Base-by-base conservation (phyloP, 352 stramenopile species). In the Phytophthora litchii region DNA sequence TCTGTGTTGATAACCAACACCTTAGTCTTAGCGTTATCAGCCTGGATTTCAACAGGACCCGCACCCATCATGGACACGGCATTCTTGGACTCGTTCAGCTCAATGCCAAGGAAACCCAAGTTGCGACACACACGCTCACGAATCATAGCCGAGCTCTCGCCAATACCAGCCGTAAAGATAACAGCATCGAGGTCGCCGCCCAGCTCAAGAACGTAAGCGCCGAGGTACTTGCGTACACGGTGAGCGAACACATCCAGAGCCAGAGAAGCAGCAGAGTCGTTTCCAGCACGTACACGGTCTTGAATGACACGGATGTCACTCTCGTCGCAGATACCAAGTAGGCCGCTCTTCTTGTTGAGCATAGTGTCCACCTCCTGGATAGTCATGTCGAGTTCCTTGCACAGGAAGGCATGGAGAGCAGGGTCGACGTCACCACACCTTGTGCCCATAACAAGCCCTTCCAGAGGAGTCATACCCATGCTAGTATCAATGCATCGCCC, bases 81-180 rank as follows among this genome's bases (percentile, higher is more conserved):
- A 62, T 96, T 96, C 72, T 88, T 88, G 14, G 56, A 63, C 32
- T 69, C 56, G 65, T 96, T 88, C 21, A 96, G 49, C 38, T 86
- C 69, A 43, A 95, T 84, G 40, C 86, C 83, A 6, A 96, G 64
- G 52, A 83, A 82, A 23, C 40, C 32, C 20, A 97, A 50, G 56
- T 87, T 66, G 14, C 63, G 64, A 46, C 87, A 86, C 58, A 92
- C 84, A 40, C 78, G 73, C 58, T 82, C 69, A 47, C 87, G 83
- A 41, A 97, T 81, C 65, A 92, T 86, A 38, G 83, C 74, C 52
- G 80, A 90, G 58, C 75, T 89, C 57, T 97, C 89, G 45, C 90
- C 90, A 60, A 97, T 95, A 50, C 90, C 90, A 2, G 80, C 90
- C 11, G 88, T 96, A 64, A 97, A 97, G 35, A 97, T 75, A 27